phyloP scores from a whole-genome alignment of 768 basidiomycete genomes.

The Plicaturopsis crispa region DNA sequence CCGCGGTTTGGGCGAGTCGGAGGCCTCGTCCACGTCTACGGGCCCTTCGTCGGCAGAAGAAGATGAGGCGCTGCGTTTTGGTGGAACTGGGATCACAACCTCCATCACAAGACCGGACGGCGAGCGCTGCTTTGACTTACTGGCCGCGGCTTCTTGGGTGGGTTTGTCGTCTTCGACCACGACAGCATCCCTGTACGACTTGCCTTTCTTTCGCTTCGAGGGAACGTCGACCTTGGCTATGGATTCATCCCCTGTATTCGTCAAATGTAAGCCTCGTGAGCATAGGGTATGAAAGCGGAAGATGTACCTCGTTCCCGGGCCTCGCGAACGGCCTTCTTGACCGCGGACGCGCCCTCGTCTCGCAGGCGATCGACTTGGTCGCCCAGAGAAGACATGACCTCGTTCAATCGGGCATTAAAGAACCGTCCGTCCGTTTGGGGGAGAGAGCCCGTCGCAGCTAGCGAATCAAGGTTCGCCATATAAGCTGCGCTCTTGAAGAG shows the following conservation, averaged over 20 bases:
- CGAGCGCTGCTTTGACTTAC: constrained; percentile 5
- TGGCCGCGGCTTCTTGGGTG: not conserved
- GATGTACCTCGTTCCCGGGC: constrained; percentile 43
- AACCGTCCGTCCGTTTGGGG: constrained; percentile 81
- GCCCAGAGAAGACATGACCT: constrained; percentile 47
- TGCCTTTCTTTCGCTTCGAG: constrained; percentile 70
- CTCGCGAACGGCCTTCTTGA: constrained; percentile 56
- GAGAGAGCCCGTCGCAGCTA: constrained; percentile 61
- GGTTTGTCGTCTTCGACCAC: constrained; percentile 25
- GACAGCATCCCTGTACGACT: constrained; percentile 58
- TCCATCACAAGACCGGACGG: constrained; percentile 42
- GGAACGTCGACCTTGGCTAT: constrained; percentile 34
- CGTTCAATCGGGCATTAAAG: constrained; percentile 78
- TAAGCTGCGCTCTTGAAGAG: constrained; percentile 79
- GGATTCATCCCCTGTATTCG: constrained; percentile 41
- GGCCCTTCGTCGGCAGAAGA: constrained; percentile 25
- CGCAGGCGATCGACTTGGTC: constrained; percentile 64
- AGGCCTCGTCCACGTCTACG: constrained; percentile 30
- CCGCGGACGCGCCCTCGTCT: constrained; percentile 53
- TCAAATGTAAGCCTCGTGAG: not conserved
- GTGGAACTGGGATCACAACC: constrained; percentile 43
- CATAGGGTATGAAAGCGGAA: not conserved
- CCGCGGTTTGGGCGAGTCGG: constrained; percentile 28
- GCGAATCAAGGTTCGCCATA: constrained; percentile 63
- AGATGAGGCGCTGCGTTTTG: constrained; percentile 3